These are phyloP conservation scores for Arbutus unedo DNA, from an alignment of 148 eudicot genomes.

Conservation along the genomic window DNA sequence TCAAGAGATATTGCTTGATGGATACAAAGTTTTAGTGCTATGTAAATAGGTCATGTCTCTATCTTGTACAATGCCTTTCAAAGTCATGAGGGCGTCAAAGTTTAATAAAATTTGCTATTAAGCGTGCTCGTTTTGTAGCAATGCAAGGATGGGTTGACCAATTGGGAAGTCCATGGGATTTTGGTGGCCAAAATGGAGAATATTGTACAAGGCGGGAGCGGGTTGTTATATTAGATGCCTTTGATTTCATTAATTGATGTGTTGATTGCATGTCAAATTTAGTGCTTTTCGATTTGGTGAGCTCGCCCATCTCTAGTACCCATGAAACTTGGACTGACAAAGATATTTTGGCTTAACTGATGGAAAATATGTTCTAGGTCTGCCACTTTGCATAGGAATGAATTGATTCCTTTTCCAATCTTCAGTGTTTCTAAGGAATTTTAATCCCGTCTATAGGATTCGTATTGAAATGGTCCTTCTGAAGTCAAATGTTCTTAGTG, in stretches of 20 bases:
- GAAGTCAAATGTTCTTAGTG: constrained; percentile 84
- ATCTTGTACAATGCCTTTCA: no score
- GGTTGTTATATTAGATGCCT: background rate
- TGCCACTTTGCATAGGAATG: background rate
- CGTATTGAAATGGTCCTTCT: constrained; percentile 74
- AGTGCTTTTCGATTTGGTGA: background rate
- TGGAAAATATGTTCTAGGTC: background rate
- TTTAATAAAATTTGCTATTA: no score
- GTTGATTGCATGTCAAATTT: background rate
- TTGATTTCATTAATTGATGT: background rate
- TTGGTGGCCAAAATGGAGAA: no score
- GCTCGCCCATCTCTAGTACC: background rate
- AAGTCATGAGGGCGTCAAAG: no score
- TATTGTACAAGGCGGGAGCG: no score
- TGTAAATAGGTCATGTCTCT: no score
- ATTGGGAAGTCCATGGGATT: no score
- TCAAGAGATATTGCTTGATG: no score
- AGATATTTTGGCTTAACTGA: background rate
- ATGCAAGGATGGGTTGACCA: no score
- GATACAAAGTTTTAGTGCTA: no score
- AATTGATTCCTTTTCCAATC: background rate
- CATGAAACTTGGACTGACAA: background rate
- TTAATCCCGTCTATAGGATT: constrained; percentile 42
- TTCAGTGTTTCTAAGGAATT: constrained; percentile 8
- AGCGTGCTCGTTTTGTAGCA: no score